phyloP scores from a whole-genome alignment of 768 basidiomycete genomes.

The Tylopilus felleus region DNA sequence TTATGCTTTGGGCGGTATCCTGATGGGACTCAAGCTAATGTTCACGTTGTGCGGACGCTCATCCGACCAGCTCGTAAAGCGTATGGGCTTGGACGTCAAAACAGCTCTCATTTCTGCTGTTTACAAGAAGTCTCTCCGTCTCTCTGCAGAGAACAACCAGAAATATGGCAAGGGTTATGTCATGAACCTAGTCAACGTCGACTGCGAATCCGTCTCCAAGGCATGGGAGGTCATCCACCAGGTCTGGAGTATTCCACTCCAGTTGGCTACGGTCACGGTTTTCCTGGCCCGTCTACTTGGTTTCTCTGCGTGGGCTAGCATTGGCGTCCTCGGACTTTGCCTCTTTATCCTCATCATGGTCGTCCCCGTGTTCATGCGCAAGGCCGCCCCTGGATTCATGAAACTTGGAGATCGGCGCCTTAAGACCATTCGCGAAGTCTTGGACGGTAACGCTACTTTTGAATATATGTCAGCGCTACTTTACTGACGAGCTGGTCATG shows the following conservation, averaged over 20 bases:
- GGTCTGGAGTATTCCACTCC: slow-evolving; percentile 28
- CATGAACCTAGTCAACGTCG: slow-evolving; percentile 31
- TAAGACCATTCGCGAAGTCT: slow-evolving; percentile 27
- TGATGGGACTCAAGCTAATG: slow-evolving; percentile 26
- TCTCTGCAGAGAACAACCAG: slow-evolving; percentile 25
- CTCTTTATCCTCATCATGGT: slow-evolving; percentile 29
- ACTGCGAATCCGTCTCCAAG: slow-evolving; percentile 29
- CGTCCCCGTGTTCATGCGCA: slow-evolving; percentile 32
- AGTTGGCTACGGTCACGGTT: slow-evolving; percentile 20
- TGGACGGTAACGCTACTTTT: slow-evolving; percentile 20
- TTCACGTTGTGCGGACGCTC: slow-evolving; percentile 27
- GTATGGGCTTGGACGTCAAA: slow-evolving; percentile 30
- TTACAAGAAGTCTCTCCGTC: slow-evolving; percentile 30
- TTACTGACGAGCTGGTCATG: background rate
- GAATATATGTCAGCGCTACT: background rate
- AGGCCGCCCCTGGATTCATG: slow-evolving; percentile 28
- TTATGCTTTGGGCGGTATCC: slow-evolving; percentile 21
- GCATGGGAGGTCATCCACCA: slow-evolving; percentile 28
- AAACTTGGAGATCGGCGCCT: slow-evolving; percentile 27
- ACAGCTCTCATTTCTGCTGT: slow-evolving; percentile 29
- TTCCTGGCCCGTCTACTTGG: slow-evolving; percentile 27
- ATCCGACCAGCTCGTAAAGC: slow-evolving; percentile 28
- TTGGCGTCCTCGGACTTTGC: slow-evolving; percentile 24
- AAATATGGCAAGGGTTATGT: slow-evolving; percentile 27
- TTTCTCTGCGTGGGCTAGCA: slow-evolving; percentile 28